Evolutionary conservation across 106 monocot species (phyloP), one percentile per base, ranked within the genome.

Genomic region (Chionographis japonica): DNA sequence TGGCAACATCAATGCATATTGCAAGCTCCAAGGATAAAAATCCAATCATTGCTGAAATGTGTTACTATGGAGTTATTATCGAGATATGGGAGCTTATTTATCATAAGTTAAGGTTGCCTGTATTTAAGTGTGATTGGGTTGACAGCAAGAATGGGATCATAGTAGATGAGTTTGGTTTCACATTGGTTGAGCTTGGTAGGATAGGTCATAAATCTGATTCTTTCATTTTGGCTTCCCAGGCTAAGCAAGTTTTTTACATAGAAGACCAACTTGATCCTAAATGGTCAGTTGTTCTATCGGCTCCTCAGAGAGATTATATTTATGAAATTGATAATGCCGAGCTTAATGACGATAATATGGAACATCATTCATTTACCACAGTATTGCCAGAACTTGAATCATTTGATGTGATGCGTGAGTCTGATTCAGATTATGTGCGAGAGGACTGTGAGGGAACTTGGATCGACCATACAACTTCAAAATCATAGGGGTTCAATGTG

Each of bases 121-220:
- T n/a, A 12, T 59, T 59, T 18, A 59, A 59, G 35, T 59, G 59
- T 59, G 59, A 59, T 59, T 12, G 59, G 59, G 16, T 59, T 16
- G 15, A 59, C 5, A 59, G 6, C 35, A 36, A 20, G 9, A 59
- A 18, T 8, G 16, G 16, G 4, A 17, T 59, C 16, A 59, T 10
- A 59, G 59, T 59, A 16, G 16, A 59, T 59, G 59, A 59, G 19
- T 10, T 59, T 13, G 59, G 59, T 17, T 18, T 59, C 35, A 59
- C 59, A 20, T 59, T 59, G 59, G 59, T 17, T 18, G 35, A 59
- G 17, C 15, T 59, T 13, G 19, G 35, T 59, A 27, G 27, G 27
- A 27, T 27, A 15, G 59, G 59, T 59, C 3, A 18, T 17, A 59
- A 10, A 17, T 59, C 35, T 59, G 15, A 59, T 16, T 16, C 20